Conservation (phyloP, 371 early-diverging fungal genomes). For the Mortierella polycephala region DNA sequence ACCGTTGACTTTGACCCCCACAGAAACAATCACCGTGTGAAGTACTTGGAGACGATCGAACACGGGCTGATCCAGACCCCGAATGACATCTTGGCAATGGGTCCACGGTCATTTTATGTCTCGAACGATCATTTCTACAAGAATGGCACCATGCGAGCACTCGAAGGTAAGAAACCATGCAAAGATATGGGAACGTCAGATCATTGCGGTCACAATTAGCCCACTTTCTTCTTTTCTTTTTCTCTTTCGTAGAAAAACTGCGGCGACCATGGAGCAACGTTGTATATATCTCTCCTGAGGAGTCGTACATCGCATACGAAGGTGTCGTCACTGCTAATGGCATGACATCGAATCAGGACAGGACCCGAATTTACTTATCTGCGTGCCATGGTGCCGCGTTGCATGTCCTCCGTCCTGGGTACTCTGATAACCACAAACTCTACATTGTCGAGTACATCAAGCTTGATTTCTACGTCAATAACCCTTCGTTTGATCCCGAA, state of each 20-base stretch:
- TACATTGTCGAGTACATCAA: conserved; percentile 28
- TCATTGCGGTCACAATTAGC: too few species aligned
- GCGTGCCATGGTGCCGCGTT: conserved; percentile 54
- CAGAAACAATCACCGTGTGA: conserved; percentile 11
- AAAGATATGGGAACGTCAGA: too few species aligned
- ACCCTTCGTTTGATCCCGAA: conserved; percentile 48
- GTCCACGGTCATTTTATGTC: conserved; percentile 60
- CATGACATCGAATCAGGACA: conserved; percentile 47
- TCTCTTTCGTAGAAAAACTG: conserved; percentile 1
- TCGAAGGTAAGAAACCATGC: conserved; percentile 38
- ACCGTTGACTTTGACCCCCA: conserved; percentile 18
- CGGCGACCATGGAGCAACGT: conserved; percentile 57
- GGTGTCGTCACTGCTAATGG: conserved; percentile 55
- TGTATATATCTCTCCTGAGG: conserved; percentile 39
- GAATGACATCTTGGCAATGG: conserved; percentile 60
- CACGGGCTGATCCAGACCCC: conserved; percentile 57
- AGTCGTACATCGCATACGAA: conserved; percentile 25
- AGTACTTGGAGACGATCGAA: conserved; percentile 55
- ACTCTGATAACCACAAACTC: conserved; percentile 19
- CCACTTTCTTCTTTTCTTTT: neutral
- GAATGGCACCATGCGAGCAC: conserved; percentile 20
- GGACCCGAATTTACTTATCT: conserved; percentile 41
- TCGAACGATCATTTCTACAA: conserved; percentile 56
- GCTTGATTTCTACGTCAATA: conserved; percentile 51
- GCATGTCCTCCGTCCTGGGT: conserved; percentile 23